These are phyloP conservation scores for Hyaloscypha bicolor DNA, from an alignment of 495 filamentous ascomycete species.

Conservation along the genomic window DNA sequence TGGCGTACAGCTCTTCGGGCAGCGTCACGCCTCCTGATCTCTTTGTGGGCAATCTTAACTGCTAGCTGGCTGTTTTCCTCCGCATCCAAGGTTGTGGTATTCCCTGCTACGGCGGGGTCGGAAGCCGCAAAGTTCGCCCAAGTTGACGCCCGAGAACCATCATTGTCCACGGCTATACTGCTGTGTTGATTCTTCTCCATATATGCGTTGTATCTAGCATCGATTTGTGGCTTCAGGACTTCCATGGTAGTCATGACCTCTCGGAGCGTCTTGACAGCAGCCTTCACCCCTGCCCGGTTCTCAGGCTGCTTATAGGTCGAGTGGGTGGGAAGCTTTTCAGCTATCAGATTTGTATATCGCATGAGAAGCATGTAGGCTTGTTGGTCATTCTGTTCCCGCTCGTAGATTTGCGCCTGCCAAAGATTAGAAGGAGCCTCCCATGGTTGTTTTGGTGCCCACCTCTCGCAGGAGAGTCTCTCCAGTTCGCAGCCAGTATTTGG, in stretches of 20 bases:
- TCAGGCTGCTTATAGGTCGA: conserved; percentile 55
- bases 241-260: conserved; percentile 61
- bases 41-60: conserved; percentile 72
- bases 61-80: conserved; percentile 74
- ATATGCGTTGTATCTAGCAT: conserved; percentile 60
- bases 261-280: conserved; percentile 20
- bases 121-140: conserved; percentile 44
- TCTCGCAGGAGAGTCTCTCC: conserved; percentile 77
- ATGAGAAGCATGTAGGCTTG: conserved; percentile 87
- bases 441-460: conserved; percentile 44
- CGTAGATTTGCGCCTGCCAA: conserved; percentile 71
- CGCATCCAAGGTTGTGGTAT: conserved; percentile 59
- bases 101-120: conserved; percentile 50
- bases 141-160: conserved; percentile 17
- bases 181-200: conserved; percentile 39
- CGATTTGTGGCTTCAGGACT: conserved; percentile 64
- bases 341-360: conserved; percentile 74
- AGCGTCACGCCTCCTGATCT: conserved; percentile 63
- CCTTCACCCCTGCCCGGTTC: conserved; percentile 35
- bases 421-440: conserved; percentile 10
- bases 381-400: conserved; percentile 80
- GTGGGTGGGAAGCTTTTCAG: conserved; percentile 61
- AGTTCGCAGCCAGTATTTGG: conserved; percentile 82
- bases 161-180: conserved; percentile 10
- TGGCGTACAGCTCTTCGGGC: conserved; percentile 47